Evolutionary conservation across 1,284 basidiomycete species (phyloP).

Genomic region (Sporisorium reilianum): DNA sequence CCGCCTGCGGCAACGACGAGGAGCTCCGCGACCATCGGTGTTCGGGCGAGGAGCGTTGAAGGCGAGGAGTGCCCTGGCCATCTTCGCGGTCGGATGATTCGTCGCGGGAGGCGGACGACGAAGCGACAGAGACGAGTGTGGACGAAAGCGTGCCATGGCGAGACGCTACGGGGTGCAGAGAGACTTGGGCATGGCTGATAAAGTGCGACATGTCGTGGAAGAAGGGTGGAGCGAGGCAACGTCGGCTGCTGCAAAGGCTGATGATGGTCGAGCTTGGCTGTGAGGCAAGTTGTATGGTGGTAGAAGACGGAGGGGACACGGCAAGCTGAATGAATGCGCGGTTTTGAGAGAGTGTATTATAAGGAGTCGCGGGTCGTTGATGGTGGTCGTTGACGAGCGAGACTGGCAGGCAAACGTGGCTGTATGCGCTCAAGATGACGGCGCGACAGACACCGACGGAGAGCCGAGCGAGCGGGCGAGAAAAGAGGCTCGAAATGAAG

Average conservation of each 20-base stretch:
- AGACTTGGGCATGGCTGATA: constrained; percentile 47
- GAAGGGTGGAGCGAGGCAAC: neutral
- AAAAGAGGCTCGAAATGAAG: constrained; percentile 9
- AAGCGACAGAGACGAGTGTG: constrained; percentile 45
- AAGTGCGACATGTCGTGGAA: constrained; percentile 41
- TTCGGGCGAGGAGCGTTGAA: constrained; percentile 21
- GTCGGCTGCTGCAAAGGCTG: neutral
- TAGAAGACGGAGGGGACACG: neutral
- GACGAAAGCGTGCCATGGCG: constrained; percentile 51
- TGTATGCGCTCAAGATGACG: neutral
- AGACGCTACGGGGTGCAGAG: constrained; percentile 60
- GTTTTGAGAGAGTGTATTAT: neutral
- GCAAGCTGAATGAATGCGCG: neutral
- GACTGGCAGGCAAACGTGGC: neutral
- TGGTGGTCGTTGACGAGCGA: neutral
- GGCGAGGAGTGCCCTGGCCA: constrained; percentile 27
- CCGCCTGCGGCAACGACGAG: constrained; percentile 19
- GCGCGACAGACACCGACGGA: neutral
- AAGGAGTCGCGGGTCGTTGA: neutral
- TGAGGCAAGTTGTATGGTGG: neutral
- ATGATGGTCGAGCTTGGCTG: neutral
- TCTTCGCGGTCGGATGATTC: constrained; percentile 20
- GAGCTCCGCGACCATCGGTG: constrained; percentile 13
- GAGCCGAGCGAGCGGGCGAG: neutral
- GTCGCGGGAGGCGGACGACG: constrained; percentile 1